phyloP scores from a whole-genome alignment of 2,329 filamentous ascomycete genomes.

The Sarocladium kiliense region DNA sequence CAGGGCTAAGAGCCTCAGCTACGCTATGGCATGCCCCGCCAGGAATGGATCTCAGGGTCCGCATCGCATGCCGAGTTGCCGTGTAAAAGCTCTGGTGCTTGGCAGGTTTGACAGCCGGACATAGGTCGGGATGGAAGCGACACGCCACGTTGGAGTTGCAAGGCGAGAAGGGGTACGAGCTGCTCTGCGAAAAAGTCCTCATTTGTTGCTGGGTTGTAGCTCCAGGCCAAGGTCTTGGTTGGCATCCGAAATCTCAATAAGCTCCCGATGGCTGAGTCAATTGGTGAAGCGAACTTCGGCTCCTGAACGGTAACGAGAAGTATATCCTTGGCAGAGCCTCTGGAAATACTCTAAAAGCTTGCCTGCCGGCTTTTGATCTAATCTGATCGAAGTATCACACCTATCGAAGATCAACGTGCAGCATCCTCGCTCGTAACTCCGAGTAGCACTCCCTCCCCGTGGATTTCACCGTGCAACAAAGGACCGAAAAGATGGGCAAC shows the following conservation, averaged over 20 bases:
- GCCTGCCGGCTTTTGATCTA: background rate
- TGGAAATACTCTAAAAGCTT: background rate
- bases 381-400: background rate
- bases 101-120: background rate
- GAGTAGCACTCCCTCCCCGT: too few relatives aligned
- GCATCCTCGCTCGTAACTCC: too few relatives aligned
- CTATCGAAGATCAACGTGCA: background rate
- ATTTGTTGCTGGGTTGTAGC: too few relatives aligned
- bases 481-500: too few relatives aligned
- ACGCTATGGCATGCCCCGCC: background rate
- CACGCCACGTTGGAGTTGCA: too few relatives aligned
- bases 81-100: background rate
- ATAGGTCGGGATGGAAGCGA: background rate
- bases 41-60: background rate
- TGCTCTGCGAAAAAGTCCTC: too few relatives aligned
- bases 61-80: background rate
- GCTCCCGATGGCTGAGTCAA: too few relatives aligned
- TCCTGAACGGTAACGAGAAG: too few relatives aligned
- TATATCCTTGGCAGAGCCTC: background rate
- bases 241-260: background rate
- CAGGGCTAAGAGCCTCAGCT: background rate
- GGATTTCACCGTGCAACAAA: too few relatives aligned
- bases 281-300: too few relatives aligned
- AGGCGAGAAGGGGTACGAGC: too few relatives aligned
- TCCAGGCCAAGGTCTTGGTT: background rate